Evolutionary conservation across 768 basidiomycete species (phyloP).

Genomic region (Amanita fuliginea): DNA sequence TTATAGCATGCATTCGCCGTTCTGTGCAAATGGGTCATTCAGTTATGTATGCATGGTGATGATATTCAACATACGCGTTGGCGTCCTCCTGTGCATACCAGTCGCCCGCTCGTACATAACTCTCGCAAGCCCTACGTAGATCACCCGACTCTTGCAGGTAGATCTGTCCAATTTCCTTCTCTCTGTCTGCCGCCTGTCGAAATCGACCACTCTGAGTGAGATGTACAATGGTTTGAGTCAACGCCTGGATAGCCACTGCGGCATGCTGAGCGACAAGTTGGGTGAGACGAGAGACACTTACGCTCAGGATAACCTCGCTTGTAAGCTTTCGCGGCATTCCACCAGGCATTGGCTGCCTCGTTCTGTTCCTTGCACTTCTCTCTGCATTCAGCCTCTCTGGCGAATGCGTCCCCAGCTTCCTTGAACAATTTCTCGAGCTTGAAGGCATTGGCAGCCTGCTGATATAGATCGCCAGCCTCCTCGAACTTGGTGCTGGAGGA

Average conservation of each 20-base stretch:
- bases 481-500: slow-evolving; percentile 79
- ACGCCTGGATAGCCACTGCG: slow-evolving; percentile 80
- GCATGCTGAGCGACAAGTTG: slow-evolving; percentile 8
- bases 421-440: slow-evolving; percentile 88
- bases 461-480: slow-evolving; percentile 92
- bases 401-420: slow-evolving; percentile 86
- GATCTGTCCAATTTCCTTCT: slow-evolving; percentile 95
- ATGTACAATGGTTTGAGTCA: slow-evolving; percentile 75
- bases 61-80: slow-evolving; percentile 56
- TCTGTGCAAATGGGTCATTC: slow-evolving; percentile 28
- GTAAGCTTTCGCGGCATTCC: slow-evolving; percentile 95
- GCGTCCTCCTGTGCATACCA: slow-evolving; percentile 99
- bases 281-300: slow-evolving; percentile 26
- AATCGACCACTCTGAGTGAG: slow-evolving; percentile 82
- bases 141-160: slow-evolving; percentile 78
- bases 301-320: slow-evolving; percentile 81
- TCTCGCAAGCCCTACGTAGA: slow-evolving; percentile 79
- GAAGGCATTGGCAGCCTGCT: slow-evolving; percentile 89
- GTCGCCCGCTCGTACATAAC: slow-evolving; percentile 84
- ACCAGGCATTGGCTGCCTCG: slow-evolving; percentile 97
- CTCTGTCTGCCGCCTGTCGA: slow-evolving; percentile 94
- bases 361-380: slow-evolving; percentile 79
- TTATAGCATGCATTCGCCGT: slow-evolving; percentile 95
- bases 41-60: neutral
- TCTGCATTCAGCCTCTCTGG: slow-evolving; percentile 90